Evolutionary conservation across 2,329 filamentous ascomycete genomes (phyloP), one percentile per base, ranked within the genome.

Genomic region (Cryoendolithus antarcticus): DNA sequence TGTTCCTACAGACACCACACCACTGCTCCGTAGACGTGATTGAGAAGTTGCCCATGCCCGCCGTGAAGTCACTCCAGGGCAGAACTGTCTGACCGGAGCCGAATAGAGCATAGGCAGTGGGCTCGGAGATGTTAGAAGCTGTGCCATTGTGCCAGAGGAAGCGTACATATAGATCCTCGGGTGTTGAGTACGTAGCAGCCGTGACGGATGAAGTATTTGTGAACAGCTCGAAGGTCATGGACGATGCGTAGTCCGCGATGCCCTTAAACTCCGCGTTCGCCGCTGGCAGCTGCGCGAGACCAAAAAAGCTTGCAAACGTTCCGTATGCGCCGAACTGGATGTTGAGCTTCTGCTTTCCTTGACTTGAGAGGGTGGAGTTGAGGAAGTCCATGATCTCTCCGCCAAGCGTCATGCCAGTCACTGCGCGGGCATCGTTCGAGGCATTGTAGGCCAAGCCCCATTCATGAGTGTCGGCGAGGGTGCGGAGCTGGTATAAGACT

Each of bases 391-490:
- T 54, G 37, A 69, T 56, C 38, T 68, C 60, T 30, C 58, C 66
- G 0, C 64, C 65, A 35, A 71, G 61, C n/a, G 63, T 60, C 58
- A 63, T 66, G 42, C 65, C 67, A 3, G 60, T 54, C 33, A 70
- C 57, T 41, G 65, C 63, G 35, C 67, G 64, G 39, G 60, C 59
- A 44, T 59, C 31, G 11, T 32, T 11, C 32, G 71, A 64, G 46
- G 66, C 62, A 64, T 91, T 89, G 73, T 81, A 93, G 38, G 84
- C 83, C 9, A 91, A 75, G 54, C 79, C 80, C 68, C 74, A 93
- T 60, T 94, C 82, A 59, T 89, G 83, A 43, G 67, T 65, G 57
- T 88, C 77, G 50, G 88, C 86, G 24, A 91, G 75, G n/a, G 72
- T 71, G 50, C 73, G 71, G 41, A 91, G 72, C 56, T 82, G 74